Percentiles rank a stretch among this genome's conserved stretches.
Conservation (phyloP, 768 basidiomycete genomes). For the Leccinellum rugosiceps region DNA sequence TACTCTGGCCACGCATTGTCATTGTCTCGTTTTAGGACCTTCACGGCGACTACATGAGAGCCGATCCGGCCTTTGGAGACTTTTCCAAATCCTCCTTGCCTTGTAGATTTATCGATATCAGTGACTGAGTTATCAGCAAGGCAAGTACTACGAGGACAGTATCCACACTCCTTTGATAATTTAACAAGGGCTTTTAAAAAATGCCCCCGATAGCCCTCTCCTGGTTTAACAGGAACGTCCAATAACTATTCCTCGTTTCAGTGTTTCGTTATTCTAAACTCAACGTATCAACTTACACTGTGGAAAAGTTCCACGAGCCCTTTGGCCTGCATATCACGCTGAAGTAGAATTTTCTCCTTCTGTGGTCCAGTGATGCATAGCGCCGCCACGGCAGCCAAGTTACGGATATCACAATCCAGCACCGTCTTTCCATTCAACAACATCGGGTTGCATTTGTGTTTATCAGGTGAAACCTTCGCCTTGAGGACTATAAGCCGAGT, state of each 20-base stretch:
- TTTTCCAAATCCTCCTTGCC: constrained; percentile 17
- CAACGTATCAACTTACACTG: constrained; percentile 11
- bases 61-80: constrained; percentile 18
- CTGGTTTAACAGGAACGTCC: constrained; percentile 11
- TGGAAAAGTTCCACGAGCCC: constrained; percentile 24
- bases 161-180: constrained; percentile 18
- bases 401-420: constrained; percentile 15
- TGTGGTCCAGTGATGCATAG: constrained; percentile 11
- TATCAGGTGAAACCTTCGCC: constrained; percentile 3
- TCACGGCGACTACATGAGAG: constrained; percentile 26
- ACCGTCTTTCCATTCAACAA: constrained; percentile 19
- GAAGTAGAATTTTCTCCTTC: constrained; percentile 3
- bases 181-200: constrained; percentile 20
- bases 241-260: constrained; percentile 18
- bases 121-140: constrained; percentile 4
- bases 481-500: constrained; percentile 11
- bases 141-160: constrained; percentile 18
- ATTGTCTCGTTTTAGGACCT: constrained; percentile 8
- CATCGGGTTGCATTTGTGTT: constrained; percentile 24
- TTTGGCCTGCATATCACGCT: not conserved
- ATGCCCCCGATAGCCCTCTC: constrained; percentile 15
- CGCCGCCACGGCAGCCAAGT: constrained; percentile 16
- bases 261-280: not conserved
- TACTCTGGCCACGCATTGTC: not conserved
- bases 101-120: not conserved